Base-by-base conservation (phyloP, 108 stramenopile species). In the Nannochloropsis gaditana region DNA sequence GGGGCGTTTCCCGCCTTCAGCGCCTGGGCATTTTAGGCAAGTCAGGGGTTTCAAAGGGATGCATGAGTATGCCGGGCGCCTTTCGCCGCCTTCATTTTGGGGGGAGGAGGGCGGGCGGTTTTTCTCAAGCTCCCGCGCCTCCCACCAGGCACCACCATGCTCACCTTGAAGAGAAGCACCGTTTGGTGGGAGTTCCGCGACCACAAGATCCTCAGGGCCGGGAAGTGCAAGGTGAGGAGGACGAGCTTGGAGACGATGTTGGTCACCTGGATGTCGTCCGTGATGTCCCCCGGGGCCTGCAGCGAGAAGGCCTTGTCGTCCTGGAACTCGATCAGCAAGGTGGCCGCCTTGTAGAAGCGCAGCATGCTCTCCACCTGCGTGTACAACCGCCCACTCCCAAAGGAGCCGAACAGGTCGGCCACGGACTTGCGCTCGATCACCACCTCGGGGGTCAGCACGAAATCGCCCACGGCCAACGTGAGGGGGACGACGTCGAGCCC, bases 401-500 rank as follows among this genome's bases (percentile, higher is more conserved):
- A 96, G 44, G 94, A 94, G 10, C 95, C 95, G 91, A 94, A 96
- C 80, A 99, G 89, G 89, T 99, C 98, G 84, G 94, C 92, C 79
- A 99, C 92, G 83, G 94, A 93, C 91, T 99, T 99, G 47, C 98
- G 88, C 87, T 99, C 98, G 2, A 99, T 92, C 81, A 96, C 96
- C 79, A 98, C 93, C 19, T 97, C 96, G 84, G 96, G 97, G 84
- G 96, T 93, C 81, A 99, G 89, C 5, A 99, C 94, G 83, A 94
- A 99, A 90, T 99, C 98, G 9, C 98, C 97, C 8, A 99, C 95
- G 19, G 92, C 92, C 11, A 99, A 89, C 41, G 97, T 97, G 41
- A 93, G 92, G 5, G 98, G 97, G 19, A 94, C 94, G 43, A 99
- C 82, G 42, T 92, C 85, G 92, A 97, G 93, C 19, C 96, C 96